Evolutionary conservation across 148 eudicot genomes (phyloP).

Genomic region (Fagopyrum homotropicum): DNA sequence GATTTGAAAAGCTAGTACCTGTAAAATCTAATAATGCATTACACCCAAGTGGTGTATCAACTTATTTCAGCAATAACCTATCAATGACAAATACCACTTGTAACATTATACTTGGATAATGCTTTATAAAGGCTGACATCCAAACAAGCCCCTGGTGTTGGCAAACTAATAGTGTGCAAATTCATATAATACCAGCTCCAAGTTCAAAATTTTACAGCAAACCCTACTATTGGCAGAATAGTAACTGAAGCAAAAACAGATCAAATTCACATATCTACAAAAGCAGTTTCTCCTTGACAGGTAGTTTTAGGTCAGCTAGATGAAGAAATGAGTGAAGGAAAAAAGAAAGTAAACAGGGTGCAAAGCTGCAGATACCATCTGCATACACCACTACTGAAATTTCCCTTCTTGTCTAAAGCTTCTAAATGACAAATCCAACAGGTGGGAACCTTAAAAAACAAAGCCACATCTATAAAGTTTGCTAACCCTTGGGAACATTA

Average conservation of each 20-base stretch:
- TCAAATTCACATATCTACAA: constrained; percentile 9
- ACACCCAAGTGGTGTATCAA: no score
- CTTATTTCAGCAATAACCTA: no score
- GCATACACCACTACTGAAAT: constrained; percentile 5
- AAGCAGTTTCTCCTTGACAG: constrained; percentile 8
- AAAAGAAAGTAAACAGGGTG: neutral
- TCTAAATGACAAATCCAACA: constrained; percentile 10
- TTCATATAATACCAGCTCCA: neutral
- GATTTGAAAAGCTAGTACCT: no score
- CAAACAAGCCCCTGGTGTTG: no score
- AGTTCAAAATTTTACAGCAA: neutral
- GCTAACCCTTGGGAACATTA: neutral
- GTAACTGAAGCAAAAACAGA: neutral
- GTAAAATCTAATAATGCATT: no score
- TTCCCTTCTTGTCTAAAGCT: constrained; percentile 8
- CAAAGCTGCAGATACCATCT: constrained; percentile 3
- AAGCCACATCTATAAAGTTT: neutral
- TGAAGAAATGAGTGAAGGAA: neutral
- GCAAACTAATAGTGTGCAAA: neutral
- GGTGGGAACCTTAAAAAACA: neutral
- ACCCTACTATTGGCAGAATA: neutral
- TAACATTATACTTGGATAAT: no score
- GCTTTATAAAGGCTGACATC: no score
- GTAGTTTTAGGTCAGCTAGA: constrained; percentile 7
- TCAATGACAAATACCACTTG: no score